Conservation (phyloP, 2,329 filamentous ascomycete genomes). For the Cercospora berteroae region DNA sequence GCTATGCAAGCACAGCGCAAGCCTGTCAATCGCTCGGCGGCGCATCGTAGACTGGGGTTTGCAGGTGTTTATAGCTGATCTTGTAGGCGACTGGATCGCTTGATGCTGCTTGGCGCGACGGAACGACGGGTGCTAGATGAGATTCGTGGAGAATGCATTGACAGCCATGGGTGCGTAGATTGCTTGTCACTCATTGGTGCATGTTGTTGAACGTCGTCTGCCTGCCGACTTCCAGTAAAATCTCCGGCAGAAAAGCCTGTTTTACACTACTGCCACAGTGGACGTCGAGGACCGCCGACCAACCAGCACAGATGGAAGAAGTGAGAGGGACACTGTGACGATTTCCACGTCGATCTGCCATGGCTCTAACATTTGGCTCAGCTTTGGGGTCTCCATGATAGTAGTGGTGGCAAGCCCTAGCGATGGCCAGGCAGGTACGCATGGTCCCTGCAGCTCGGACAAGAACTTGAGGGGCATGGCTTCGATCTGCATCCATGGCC, state of each 20-base stretch:
- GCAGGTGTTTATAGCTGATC: background rate
- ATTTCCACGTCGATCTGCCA: background rate
- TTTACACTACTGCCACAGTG: background rate
- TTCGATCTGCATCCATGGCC: background rate
- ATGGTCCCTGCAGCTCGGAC: background rate
- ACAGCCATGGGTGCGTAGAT: background rate
- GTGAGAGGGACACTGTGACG: background rate
- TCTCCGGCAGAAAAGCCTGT: background rate
- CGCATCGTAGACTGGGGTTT: background rate
- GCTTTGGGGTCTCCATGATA: background rate
- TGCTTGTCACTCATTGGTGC: background rate
- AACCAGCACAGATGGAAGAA: background rate
- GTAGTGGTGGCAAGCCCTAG: background rate
- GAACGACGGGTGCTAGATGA: background rate
- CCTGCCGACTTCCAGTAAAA: background rate
- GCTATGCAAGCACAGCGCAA: constrained; percentile 1
- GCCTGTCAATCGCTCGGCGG: background rate
- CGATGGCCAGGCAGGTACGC: background rate
- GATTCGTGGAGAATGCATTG: background rate
- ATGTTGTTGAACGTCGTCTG: background rate
- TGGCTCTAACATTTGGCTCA: background rate
- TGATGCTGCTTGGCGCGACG: background rate
- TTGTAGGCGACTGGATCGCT: background rate
- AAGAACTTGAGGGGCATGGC: background rate
- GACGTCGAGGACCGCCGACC: background rate